Evolutionary conservation across 805 yeast species (phyloP), one percentile per base, ranked within the genome.

Genomic region (Cyberlindnera galapagoensis): DNA sequence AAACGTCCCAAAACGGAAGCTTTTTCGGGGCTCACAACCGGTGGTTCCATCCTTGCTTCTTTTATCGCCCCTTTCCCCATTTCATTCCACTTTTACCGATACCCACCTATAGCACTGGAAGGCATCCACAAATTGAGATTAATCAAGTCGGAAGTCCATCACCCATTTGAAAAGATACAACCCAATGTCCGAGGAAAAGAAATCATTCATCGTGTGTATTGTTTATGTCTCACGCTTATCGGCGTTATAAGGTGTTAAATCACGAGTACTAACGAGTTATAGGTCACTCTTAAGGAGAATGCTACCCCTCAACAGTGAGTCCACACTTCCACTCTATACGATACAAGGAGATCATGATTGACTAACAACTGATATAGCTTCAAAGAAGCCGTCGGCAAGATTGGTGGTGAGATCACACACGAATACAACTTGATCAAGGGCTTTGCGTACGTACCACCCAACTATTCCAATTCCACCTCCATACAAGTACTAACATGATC

Each of bases 351-450:
- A n/a, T n/a, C n/a, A n/a, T n/a, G n/a, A n/a, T n/a, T n/a, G 20
- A 25, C 33, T 30, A 34, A 30, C 33, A 13, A 7, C 11, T 12
- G n/a, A n/a, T 8, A 27, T 47, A 65, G 69, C 31, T 49, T 77
- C 58, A 76, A 79, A 49, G 59, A 64, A 32, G 61, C 65, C 35
- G 54, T 77, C 38, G 28, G 51, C 19, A 64, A 69, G 21, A 47
- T 74, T 32, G 85, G 85, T 24, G 86, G 84, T 32, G 64, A 62
- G 33, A 67, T 80, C 51, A 68, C 70, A 30, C 74, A 69, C 40
- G 83, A 79, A 42, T 79, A 67, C 54, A 57, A 66, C 32, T 61
- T 80, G 52, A 76, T 80, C 60, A 80, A 79, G 59, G 87, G 85
- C 1, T 77, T 73, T 47, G 62, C 72, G 45, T 41, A 27, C 20